Evolutionary conservation across 768 basidiomycete species (phyloP).

Genomic region (Boletus sp.): DNA sequence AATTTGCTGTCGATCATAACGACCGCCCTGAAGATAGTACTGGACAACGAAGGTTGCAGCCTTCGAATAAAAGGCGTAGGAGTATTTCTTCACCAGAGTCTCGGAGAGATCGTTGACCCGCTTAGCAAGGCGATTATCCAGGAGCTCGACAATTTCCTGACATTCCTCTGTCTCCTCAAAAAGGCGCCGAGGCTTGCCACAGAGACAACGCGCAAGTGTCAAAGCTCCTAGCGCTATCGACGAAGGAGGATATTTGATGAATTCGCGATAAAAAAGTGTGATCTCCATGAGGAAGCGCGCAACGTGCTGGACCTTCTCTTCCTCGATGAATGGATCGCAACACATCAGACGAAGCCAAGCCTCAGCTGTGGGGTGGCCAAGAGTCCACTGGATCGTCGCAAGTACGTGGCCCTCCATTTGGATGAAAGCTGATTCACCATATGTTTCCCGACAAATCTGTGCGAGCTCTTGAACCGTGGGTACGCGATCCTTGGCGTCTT

Average conservation of each 20-base stretch:
- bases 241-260: slow-evolving; percentile 81
- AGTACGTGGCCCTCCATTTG: slow-evolving; percentile 99
- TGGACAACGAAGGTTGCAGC: slow-evolving; percentile 92
- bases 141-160: slow-evolving; percentile 76
- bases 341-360: slow-evolving; percentile 91
- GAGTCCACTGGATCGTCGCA: slow-evolving; percentile 92
- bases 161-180: slow-evolving; percentile 86
- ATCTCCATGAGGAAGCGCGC: slow-evolving; percentile 99
- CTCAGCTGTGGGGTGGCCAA: slow-evolving; percentile 97
- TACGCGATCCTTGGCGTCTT: slow-evolving; percentile 97
- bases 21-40: slow-evolving; percentile 88
- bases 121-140: slow-evolving; percentile 84
- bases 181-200: slow-evolving; percentile 71
- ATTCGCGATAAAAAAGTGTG: slow-evolving; percentile 96
- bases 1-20: slow-evolving; percentile 52
- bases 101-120: slow-evolving; percentile 92
- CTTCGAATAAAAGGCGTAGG: slow-evolving; percentile 94
- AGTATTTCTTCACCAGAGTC: slow-evolving; percentile 97
- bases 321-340: slow-evolving; percentile 73
- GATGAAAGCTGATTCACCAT: slow-evolving; percentile 96
- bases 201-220: slow-evolving; percentile 85
- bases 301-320: slow-evolving; percentile 89
- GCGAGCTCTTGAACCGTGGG: slow-evolving; percentile 93
- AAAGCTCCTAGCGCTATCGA: slow-evolving; percentile 88
- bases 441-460: slow-evolving; percentile 94